Percentiles rank a stretch among this genome's conserved stretches.
Conservation (phyloP, 1,284 basidiomycete species). For the Moesziomyces globuligerus region DNA sequence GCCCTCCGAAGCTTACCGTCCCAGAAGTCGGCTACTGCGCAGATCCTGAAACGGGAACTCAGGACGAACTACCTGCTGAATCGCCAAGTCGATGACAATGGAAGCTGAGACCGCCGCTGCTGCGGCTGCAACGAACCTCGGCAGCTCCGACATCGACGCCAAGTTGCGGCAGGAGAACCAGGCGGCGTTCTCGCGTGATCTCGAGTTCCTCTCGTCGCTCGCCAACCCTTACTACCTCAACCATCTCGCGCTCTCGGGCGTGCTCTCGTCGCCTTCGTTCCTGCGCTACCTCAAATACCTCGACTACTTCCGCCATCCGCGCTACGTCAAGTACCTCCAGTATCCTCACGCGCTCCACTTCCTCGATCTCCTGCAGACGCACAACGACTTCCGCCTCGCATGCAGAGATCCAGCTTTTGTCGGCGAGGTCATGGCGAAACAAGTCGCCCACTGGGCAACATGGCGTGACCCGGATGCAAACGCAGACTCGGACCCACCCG, state of each 20-base stretch:
- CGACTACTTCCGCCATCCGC: slow-evolving; percentile 55
- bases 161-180: slow-evolving; percentile 43
- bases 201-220: slow-evolving; percentile 61
- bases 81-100: too few species aligned
- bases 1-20: not conserved
- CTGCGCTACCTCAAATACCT: slow-evolving; percentile 56
- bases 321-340: slow-evolving; percentile 57
- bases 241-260: slow-evolving; percentile 52
- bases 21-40: too few species aligned
- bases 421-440: slow-evolving; percentile 51
- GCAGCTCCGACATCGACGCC: not conserved
- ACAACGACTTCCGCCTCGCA: slow-evolving; percentile 53
- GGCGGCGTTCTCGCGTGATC: slow-evolving; percentile 55
- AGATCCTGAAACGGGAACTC: too few species aligned
- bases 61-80: too few species aligned
- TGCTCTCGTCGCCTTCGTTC: slow-evolving; percentile 48
- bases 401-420: slow-evolving; percentile 54
- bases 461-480: slow-evolving; percentile 46
- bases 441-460: slow-evolving; percentile 62
- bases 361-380: slow-evolving; percentile 49
- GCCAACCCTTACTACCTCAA: slow-evolving; percentile 62
- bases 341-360: slow-evolving; percentile 62
- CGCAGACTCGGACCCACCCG: not conserved
- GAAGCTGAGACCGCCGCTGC: not conserved
- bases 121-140: not conserved